Base-by-base conservation (phyloP, 1,284 basidiomycete genomes). In the Cutaneotrichosporon sp. region DNA sequence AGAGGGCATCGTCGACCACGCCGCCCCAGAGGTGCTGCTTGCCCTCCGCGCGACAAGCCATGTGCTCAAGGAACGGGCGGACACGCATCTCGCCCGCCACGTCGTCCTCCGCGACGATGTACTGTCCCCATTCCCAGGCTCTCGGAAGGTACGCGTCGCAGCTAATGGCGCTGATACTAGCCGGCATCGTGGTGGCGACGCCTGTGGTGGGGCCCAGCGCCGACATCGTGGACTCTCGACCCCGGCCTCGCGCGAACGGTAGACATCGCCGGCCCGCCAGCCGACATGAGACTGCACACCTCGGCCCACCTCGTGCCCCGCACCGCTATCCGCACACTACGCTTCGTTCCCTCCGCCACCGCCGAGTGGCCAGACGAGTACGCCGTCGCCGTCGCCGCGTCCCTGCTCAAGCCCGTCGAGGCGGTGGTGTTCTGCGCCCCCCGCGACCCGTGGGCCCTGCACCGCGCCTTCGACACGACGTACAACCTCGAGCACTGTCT, bases 401-500 rank as follows among this genome's bases (percentile, higher is more conserved):
- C 24, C 25, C 47, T 50, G 27, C 47, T 50, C 3, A 14, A n/a
- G 14, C 47, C 47, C 11, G 18, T 4, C 1, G 25, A 27, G 6
- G 47, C 27, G 3, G 47, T 50, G 2, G 25, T 50, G 1, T 50
- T 50, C 47, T 50, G 47, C 25, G 47, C 47, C 1, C 47, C 47
- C 8, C 27, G 27, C 25, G 9, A 29, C 7, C 47, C 47, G 14
- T 50, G 47, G 47, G 27, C 16, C 2, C 47, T 50, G 4, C 47
- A 50, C 47, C 47, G 47, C 25, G 47, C 47, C 47, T 50, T 50
- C 3, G 47, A 50, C 47, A 50, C 47, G 27, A 50, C 14, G 13
- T 50, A 50, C 27, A 50, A 50, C 47, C 47, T 50, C 27, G 47
- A 50, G 31, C 47, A 50, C 27, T 50, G 47, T 9, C 47, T 50